phyloP scores from a whole-genome alignment of 2,329 filamentous ascomycete species.

The Fusarium sp. region DNA sequence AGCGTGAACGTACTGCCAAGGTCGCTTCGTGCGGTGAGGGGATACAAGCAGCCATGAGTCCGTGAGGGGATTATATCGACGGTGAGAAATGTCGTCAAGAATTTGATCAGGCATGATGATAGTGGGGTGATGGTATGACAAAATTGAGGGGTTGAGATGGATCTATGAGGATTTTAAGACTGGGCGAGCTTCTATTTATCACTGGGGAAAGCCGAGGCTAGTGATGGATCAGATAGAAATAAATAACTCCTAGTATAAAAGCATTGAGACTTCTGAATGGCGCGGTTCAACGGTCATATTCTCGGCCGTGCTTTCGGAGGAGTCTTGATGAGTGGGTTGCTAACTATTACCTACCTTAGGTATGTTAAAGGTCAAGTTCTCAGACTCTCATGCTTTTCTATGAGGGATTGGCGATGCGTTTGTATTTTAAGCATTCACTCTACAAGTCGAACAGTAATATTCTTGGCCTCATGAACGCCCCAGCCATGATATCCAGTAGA shows the following conservation, averaged over 20 bases:
- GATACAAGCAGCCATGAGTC: constrained; percentile 95
- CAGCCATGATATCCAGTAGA: neutral
- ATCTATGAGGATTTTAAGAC: neutral
- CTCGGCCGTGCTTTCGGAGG: constrained; percentile 46
- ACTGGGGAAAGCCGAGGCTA: neutral
- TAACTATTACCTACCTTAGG: neutral
- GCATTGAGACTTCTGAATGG: constrained; percentile 34
- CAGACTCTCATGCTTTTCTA: neutral
- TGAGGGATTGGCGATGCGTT: neutral
- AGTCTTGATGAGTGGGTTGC: constrained; percentile 36
- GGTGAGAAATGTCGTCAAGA: constrained; percentile 95
- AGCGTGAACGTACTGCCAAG: constrained; percentile 85
- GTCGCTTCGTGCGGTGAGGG: constrained; percentile 94
- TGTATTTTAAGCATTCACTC: neutral
- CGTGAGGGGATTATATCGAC: constrained; percentile 91
- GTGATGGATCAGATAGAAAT: constrained; percentile 8
- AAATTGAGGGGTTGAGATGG: constrained; percentile 9
- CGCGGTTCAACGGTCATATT: constrained; percentile 42
- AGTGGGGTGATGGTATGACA: constrained; percentile 33
- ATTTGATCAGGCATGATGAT: constrained; percentile 77
- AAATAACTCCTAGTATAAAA: constrained; percentile 27
- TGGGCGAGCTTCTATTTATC: constrained; percentile 19
- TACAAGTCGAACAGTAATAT: neutral
- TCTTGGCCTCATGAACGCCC: too few species aligned
- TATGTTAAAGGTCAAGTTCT: too few species aligned